Conservation (phyloP, 495 filamentous ascomycete species). For the Podospora pseudoanserina region DNA sequence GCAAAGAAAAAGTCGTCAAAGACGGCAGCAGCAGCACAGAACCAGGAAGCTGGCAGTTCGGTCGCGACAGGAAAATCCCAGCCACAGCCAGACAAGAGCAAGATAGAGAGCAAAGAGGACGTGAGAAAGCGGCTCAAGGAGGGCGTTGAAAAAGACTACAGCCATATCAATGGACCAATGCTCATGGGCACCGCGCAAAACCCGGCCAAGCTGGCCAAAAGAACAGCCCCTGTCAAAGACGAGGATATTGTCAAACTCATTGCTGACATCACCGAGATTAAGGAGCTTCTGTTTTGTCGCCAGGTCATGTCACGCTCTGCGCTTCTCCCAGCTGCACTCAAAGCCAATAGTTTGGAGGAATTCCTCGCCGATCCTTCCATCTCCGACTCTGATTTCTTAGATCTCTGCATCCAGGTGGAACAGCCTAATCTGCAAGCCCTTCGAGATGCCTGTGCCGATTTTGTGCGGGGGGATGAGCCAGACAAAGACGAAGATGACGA, state of each 20-base stretch:
- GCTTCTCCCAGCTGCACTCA: constrained; percentile 44
- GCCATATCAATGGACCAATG: constrained; percentile 32
- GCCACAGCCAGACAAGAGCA: constrained; percentile 34
- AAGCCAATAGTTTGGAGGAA: constrained; percentile 43
- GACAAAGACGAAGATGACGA: constrained; percentile 25
- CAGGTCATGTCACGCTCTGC: constrained; percentile 47
- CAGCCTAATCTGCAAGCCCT: constrained; percentile 45
- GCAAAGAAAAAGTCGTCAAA: constrained; percentile 36
- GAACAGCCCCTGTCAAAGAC: constrained; percentile 38
- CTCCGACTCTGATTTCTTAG: constrained; percentile 43
- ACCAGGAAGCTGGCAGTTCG: constrained; percentile 15
- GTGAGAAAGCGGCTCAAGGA: constrained; percentile 39
- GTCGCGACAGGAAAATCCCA: neutral
- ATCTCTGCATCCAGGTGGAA: constrained; percentile 48
- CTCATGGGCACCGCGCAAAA: constrained; percentile 39
- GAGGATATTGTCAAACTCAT: constrained; percentile 43
- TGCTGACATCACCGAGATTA: constrained; percentile 47
- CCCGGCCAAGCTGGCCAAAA: constrained; percentile 34
- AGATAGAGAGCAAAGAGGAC: constrained; percentile 42
- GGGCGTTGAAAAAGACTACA: constrained; percentile 39
- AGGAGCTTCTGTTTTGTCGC: constrained; percentile 49
- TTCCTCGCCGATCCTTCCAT: constrained; percentile 45
- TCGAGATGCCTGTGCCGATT: constrained; percentile 52
- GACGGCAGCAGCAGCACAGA: neutral
- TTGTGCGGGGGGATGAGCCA: constrained; percentile 39